Percentiles rank a stretch among this genome's conserved stretches.
Conservation (phyloP, 805 yeast species). For the Ogataea ramenticola region DNA sequence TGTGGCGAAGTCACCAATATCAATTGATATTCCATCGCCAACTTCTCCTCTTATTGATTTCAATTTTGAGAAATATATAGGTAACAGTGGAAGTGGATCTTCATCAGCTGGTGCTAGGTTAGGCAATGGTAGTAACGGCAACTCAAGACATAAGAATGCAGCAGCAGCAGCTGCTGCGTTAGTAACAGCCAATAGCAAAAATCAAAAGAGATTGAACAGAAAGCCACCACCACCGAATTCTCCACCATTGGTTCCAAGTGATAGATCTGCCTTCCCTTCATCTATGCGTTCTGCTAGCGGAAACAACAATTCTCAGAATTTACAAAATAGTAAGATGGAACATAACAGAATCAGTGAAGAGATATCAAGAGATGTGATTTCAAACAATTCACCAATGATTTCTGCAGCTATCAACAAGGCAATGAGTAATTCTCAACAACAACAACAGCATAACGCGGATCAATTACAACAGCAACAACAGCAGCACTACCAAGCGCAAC, state of each 20-base stretch:
- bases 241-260: slow-evolving; percentile 2
- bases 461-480: not conserved
- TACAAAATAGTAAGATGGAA: not conserved
- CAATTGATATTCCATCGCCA: slow-evolving; percentile 10
- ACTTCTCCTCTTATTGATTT: slow-evolving; percentile 11
- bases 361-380: slow-evolving; percentile 11
- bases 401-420: slow-evolving; percentile 29
- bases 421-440: slow-evolving; percentile 13
- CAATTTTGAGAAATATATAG: slow-evolving; percentile 2
- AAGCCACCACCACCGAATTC: slow-evolving; percentile 11
- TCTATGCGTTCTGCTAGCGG: slow-evolving; percentile 10
- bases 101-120: not conserved
- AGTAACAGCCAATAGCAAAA: not conserved
- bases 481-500: not conserved
- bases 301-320: slow-evolving; percentile 1
- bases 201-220: slow-evolving; percentile 1
- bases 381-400: slow-evolving; percentile 23
- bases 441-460: not conserved
- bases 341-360: slow-evolving; percentile 4
- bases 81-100: no score
- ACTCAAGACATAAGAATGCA: not conserved
- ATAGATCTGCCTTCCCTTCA: slow-evolving; percentile 10
- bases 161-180: not conserved
- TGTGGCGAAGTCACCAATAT: slow-evolving; percentile 7
- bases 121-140: not conserved